Conservation (phyloP, 352 stramenopile species). For the Pythium insidiosum region DNA sequence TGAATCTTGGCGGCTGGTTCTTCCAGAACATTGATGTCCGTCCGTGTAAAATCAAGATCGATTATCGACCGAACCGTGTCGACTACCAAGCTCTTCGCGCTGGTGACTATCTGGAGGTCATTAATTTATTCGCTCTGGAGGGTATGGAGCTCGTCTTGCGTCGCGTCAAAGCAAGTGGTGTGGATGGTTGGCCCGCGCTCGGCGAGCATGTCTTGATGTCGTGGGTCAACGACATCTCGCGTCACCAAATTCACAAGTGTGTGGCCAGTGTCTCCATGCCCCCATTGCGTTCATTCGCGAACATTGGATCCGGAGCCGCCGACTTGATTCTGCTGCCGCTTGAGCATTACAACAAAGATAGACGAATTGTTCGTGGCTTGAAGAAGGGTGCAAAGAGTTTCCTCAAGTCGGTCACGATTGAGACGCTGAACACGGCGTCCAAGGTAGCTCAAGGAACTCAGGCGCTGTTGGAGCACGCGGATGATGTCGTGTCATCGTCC, state of each 20-base stretch:
- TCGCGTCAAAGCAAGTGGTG: conserved; percentile 73
- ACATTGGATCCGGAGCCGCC: conserved; percentile 78
- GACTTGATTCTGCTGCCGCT: conserved; percentile 83
- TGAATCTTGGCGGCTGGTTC: conserved; percentile 60
- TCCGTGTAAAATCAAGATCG: conserved; percentile 88
- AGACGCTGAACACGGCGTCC: conserved; percentile 80
- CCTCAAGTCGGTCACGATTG: conserved; percentile 82
- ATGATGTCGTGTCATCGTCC: conserved; percentile 71
- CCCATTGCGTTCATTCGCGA: conserved; percentile 75
- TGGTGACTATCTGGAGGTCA: conserved; percentile 84
- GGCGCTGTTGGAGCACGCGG: conserved; percentile 70
- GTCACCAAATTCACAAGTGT: conserved; percentile 86
- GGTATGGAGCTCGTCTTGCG: conserved; percentile 84
- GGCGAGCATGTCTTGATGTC: conserved; percentile 73
- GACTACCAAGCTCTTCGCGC: conserved; percentile 75
- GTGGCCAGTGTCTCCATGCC: conserved; percentile 84
- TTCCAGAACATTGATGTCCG: conserved; percentile 86
- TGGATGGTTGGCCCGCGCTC: conserved; percentile 69
- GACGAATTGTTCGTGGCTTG: conserved; percentile 70
- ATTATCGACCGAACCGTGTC: conserved; percentile 83
- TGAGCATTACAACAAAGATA: conserved; percentile 79
- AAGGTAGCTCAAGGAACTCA: conserved; percentile 80
- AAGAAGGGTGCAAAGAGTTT: conserved; percentile 86
- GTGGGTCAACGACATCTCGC: conserved; percentile 85
- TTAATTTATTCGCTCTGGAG: conserved; percentile 85